Evolutionary conservation across 2,329 filamentous ascomycete genomes (phyloP).

Genomic region (Colletotrichum sp.): DNA sequence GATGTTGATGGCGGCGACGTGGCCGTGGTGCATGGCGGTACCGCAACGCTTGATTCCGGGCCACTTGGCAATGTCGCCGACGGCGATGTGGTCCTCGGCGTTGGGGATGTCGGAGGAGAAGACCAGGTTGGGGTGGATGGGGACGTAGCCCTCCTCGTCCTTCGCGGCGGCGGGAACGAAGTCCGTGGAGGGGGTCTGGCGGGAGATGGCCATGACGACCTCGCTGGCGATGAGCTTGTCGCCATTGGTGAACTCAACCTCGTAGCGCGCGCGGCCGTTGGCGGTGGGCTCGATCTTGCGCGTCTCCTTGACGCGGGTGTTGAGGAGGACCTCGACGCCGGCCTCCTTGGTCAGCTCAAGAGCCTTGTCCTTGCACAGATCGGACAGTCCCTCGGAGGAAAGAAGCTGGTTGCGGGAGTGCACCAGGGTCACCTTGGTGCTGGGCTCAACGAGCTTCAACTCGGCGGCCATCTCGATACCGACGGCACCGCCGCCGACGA

Average conservation of each 20-base stretch:
- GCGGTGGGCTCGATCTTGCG: constrained; percentile 44
- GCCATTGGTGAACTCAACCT: constrained; percentile 66
- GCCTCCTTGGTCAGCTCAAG: constrained; percentile 63
- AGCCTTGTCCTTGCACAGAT: constrained; percentile 69
- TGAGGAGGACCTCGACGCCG: constrained; percentile 70
- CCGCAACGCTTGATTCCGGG: constrained; percentile 82
- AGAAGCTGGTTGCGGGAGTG: constrained; percentile 75
- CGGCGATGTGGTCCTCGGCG: constrained; percentile 66
- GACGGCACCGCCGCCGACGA: constrained; percentile 81
- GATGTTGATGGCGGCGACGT: constrained; percentile 69
- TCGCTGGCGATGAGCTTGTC: constrained; percentile 64
- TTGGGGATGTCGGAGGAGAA: constrained; percentile 63
- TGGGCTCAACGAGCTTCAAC: constrained; percentile 71
- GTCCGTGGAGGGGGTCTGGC: constrained; percentile 63
- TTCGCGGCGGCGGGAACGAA: constrained; percentile 66
- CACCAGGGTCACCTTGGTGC: constrained; percentile 72
- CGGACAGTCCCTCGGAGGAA: constrained; percentile 74
- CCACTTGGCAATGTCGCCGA: constrained; percentile 75
- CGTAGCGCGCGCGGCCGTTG: constrained; percentile 45
- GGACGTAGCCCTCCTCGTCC: constrained; percentile 70
- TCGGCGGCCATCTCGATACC: constrained; percentile 85
- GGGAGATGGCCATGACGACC: constrained; percentile 74
- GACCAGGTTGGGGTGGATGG: constrained; percentile 61
- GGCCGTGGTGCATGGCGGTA: constrained; percentile 76
- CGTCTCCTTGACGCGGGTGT: constrained; percentile 59